These are phyloP conservation scores for Trichoderma endophyticum DNA, from an alignment of 2,329 filamentous ascomycete genomes.

Conservation along the genomic window DNA sequence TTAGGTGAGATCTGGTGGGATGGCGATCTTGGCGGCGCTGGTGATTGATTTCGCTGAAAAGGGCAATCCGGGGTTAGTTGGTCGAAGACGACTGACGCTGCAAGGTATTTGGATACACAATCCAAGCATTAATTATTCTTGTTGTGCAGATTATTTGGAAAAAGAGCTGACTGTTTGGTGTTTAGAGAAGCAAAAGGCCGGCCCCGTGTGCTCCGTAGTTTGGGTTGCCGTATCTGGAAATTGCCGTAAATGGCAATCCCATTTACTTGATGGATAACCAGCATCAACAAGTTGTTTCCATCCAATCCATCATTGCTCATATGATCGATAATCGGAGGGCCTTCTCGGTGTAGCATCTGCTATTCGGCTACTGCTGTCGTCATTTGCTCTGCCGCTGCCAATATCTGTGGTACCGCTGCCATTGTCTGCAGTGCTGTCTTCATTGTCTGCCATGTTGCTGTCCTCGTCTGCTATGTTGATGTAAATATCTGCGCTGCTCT, in stretches of 20 bases:
- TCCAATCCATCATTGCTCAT: neutral
- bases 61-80: constrained; percentile 7
- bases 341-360: neutral
- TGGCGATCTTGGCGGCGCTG: neutral
- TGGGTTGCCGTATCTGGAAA: neutral
- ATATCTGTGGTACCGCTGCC: neutral
- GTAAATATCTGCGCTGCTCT: neutral
- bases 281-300: neutral
- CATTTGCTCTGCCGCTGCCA: neutral
- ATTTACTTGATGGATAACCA: neutral
- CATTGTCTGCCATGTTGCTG: neutral
- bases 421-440: neutral
- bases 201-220: neutral
- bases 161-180: neutral
- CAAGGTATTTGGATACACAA: neutral
- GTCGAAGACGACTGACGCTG: neutral
- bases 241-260: neutral
- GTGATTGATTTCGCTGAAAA: neutral
- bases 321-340: neutral
- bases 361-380: neutral
- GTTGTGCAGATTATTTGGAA: neutral
- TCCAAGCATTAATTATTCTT: neutral
- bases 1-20: neutral
- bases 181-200: neutral
- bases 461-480: neutral